Conservation (phyloP, 257 asterid genomes). For the Cynanchum wilfordii region DNA sequence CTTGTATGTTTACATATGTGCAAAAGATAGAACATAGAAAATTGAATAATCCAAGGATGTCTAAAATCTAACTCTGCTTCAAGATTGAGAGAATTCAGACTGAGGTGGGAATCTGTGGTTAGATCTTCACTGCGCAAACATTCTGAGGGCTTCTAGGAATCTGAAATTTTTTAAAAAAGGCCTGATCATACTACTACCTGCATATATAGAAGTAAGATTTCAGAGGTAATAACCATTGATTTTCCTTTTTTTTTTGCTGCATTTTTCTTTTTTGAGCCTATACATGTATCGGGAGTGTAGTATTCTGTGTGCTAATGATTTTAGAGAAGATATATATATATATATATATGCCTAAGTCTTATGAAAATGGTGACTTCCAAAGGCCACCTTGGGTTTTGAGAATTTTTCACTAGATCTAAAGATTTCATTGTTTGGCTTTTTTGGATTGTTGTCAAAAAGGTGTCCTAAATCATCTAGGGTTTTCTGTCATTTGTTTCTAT, state of each 20-base stretch:
- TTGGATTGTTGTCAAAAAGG: not conserved
- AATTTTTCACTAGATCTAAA: not conserved
- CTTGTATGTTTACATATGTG: not conserved
- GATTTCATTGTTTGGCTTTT: not conserved
- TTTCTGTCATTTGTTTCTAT: not conserved
- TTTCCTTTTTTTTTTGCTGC: not conserved
- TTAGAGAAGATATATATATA: not conserved
- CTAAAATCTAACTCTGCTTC: not conserved
- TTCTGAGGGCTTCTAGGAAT: not conserved
- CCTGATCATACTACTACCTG: slow-evolving; percentile 4
- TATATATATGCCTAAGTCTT: not conserved
- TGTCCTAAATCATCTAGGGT: not conserved
- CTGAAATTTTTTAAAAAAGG: slow-evolving; percentile 2
- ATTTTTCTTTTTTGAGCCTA: not conserved
- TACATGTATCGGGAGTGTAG: not conserved
- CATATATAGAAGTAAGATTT: not conserved
- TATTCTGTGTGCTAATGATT: not conserved
- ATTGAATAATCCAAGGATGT: slow-evolving; percentile 2
- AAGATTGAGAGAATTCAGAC: not conserved
- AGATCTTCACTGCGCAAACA: not conserved
- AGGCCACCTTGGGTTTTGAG: not conserved
- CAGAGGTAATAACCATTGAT: slow-evolving; percentile 6
- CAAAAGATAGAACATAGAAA: not conserved
- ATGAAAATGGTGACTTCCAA: not conserved
- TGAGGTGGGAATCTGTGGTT: slow-evolving; percentile 3